Base-by-base conservation (phyloP, 108 stramenopile genomes). In the Nitzschia inconspicua region DNA sequence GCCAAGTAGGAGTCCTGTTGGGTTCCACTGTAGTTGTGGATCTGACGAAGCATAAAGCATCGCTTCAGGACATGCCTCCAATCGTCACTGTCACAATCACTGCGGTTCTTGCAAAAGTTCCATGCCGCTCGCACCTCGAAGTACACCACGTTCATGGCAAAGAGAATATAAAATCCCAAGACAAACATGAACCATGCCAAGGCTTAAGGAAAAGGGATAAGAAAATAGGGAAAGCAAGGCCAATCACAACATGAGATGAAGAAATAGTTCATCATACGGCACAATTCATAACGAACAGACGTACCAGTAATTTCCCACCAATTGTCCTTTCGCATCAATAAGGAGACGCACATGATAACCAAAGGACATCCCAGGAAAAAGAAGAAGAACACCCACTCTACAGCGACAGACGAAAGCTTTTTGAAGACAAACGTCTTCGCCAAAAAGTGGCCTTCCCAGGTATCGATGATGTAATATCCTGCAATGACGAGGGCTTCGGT, bases 301-400 rank as follows among this genome's bases (percentile, higher is more conserved):
- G n/a, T n/a, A n/a, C n/a, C 36, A 22, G 79, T 76, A n/a, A 72
- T 72, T 6, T 63, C 58, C 88, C 88, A 89, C 65, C 82, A 75
- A 11, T 77, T 54, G 9, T 78, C 79, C 22, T 10, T 50, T 23
- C 28, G 41, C 10, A 53, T 39, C 44, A 85, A 54, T 4, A 89
- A 62, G 9, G 49, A 47, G 32, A 57, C 44, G 28, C 52, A 34
- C 32, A 68, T 49, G 23, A 80, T 68, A 7, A 74, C 24, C 19
- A 79, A 11, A 6, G 88, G 88, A 25, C 75, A 49, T 1, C 76
- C 60, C 37, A 85, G 48, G 59, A 89, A 85, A 19, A 70, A 71
- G 30, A 32, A 31, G 39, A 73, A 60, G 46, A 66, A 57, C 3
- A 79, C 42, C 69, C 65, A 75, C 31, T 79, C 68, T 29, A 66